Evolutionary conservation across 2,329 filamentous ascomycete species (phyloP), one percentile per base, ranked within the genome.

Genomic region (Grosmannia serpens): DNA sequence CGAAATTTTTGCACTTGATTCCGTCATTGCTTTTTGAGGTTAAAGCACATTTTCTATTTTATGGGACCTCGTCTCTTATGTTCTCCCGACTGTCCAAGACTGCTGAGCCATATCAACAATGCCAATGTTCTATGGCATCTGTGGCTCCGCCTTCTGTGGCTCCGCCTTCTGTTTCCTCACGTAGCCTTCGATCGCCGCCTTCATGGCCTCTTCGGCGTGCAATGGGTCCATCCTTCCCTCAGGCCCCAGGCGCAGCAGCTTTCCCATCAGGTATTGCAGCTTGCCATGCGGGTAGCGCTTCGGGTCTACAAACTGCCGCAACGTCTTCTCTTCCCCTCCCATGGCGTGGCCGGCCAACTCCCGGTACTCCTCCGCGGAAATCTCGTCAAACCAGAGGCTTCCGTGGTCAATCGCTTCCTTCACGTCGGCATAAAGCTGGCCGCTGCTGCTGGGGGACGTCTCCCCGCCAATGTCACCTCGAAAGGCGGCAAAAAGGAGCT

Each of bases 181-280:
- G 24, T 64, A 62, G 17, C 64, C 56, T 56, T 68, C 64, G 2
- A 76, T 61, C 24, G 66, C 63, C 22, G 58, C 59, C 49, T 67
- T 67, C 71, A 84, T 72, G 1, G 77, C 69, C 17, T 64, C 69
- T 68, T 82, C 77, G 0, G 79, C 81, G 31, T 69, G 75, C 27
- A 69, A 69, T 1, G 81, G 80, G 56, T 82, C 76, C 60, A 83
- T 82, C 31, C 77, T 71, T 66, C 81, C 79, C 51, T 80, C 75
- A 3, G 75, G 74, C 0, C 80, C 81, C 1, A 75, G 64, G 5
- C 74, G 72, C 71, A 84, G 77, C 77, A 84, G 79, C 68, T 77
- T 80, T 24, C 81, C 81, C 6, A 84, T 76, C 2, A 84, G 70
- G 63, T 77, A 83, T 80, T 83, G 83, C 52, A 84, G 73, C 69